A percentile compares a stretch with the other conserved stretches of the same genome.
Conservation (phyloP, 2,329 filamentous ascomycete genomes). For the Paracorniculantispora psalliotae region DNA sequence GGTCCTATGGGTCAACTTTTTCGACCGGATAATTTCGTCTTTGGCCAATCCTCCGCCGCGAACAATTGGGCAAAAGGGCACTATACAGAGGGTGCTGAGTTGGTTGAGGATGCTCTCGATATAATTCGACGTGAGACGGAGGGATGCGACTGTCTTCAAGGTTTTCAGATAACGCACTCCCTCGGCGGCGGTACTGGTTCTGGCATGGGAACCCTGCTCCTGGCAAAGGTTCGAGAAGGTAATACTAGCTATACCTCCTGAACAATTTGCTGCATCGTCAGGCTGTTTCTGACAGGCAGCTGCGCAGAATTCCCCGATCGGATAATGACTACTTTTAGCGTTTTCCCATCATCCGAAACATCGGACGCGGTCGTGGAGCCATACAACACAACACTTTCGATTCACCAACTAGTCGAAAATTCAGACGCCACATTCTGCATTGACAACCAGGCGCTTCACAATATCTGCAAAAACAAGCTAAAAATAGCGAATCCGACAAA, state of each 20-base stretch:
- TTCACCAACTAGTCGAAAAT: slow-evolving; percentile 99
- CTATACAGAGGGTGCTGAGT: slow-evolving; percentile 98
- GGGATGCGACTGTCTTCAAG: slow-evolving; percentile 98
- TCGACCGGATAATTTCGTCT: slow-evolving; percentile 99
- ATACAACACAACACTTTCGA: slow-evolving; percentile 98
- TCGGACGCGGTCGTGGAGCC: slow-evolving; percentile 99
- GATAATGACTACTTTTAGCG: slow-evolving; percentile 99
- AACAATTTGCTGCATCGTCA: not conserved
- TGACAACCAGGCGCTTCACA: slow-evolving; percentile 99
- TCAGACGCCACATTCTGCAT: slow-evolving; percentile 99
- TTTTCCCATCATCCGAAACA: slow-evolving; percentile 97
- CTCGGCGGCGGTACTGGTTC: slow-evolving; percentile 99
- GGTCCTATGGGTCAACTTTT: slow-evolving; percentile 98
- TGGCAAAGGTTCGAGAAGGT: slow-evolving; percentile 95
- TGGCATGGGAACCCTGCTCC: slow-evolving; percentile 98
- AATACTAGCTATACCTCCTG: not conserved
- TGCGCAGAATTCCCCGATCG: slow-evolving; percentile 91
- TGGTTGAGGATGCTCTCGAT: slow-evolving; percentile 96
- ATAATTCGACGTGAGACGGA: slow-evolving; percentile 98
- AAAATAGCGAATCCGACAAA: slow-evolving; percentile 98
- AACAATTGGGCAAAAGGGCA: slow-evolving; percentile 99
- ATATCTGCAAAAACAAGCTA: slow-evolving; percentile 99
- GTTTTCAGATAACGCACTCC: slow-evolving; percentile 99
- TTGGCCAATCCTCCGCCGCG: slow-evolving; percentile 97
- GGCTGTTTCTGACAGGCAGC: not conserved